Base-by-base conservation (phyloP, 176 grass and related monocot species). In the Dendrocalamus sinicus region DNA sequence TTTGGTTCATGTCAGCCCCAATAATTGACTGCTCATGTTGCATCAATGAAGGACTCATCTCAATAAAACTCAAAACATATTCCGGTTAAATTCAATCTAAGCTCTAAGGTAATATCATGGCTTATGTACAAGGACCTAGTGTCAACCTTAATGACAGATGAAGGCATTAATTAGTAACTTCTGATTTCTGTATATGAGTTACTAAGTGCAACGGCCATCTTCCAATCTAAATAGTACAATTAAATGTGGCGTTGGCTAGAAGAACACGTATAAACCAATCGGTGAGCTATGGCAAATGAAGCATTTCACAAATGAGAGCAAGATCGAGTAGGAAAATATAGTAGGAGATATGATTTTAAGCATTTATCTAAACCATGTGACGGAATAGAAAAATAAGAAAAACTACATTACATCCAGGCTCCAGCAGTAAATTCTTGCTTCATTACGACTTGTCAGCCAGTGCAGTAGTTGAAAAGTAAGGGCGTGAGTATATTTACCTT, bases 401-500 rank as follows among this genome's bases (percentile, higher is more conserved):
- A 63, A 57, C 54, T 20, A 23, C 9, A 46, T 48, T 40, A 3
- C 55, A 51, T 43, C 26, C 28, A 28, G 28, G 28, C 28, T 28
- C 28, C 15, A 63, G 41, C 19, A 85, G 6, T 13, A 70, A 82
- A 46, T 9, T 41, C 12, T 77, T 6, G 17, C 5, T 55, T 54
- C 32, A 12, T 40, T 54, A 22, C 30, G 73, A 57, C 26, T 35
- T 54, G 4, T 24, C 52, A 65, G 11, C 23, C 40, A 52, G 22
- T 72, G 28, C 20, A 73, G 6, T 4, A 55, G 61, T 39, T 32
- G 43, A 16, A 72, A 81, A 81, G 1, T 1, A 63, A 30, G 17
- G 57, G 9, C n/a, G 72, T 9, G 2, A 14, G 26, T 47, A 57
- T 19, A 85, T 43, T 73, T 91, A 98, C 96, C 96, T 94, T 98